Base-by-base conservation (phyloP, 2,329 filamentous ascomycete genomes). In the Fusarium torreyae region DNA sequence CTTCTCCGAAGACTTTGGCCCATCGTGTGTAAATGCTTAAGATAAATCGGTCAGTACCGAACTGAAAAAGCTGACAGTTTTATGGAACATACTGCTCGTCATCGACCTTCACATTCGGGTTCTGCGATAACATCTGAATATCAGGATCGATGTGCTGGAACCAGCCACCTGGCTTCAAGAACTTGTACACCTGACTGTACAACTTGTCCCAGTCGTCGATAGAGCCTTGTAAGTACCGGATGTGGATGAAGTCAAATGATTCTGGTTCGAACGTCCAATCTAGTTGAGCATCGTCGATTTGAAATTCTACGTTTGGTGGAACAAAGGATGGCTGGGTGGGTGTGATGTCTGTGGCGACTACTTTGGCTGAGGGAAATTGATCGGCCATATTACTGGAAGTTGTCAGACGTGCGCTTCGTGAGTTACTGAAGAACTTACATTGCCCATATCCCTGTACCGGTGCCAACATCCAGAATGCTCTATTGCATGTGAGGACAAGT, bases 241-340 rank as follows among this genome's bases (percentile, higher is more conserved):
- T 67, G 28, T 80, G 77, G 22, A 80, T 74, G 26, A 76, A 79
- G 49, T 80, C 78, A 24, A 76, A 73, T 0, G 74, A 69, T 2
- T 74, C 63, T 0, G 69, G 66, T 11, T 74, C 64, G 34, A 72
- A 75, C 0, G 86, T 80, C 88, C 88, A 89, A 1, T 75, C 71
- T 4, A 63, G 52, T 20, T 77, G 70, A 10, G 72, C 74, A 34
- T 82, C 78, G 14, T 82, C 80, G 17, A 82, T 76, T 17, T 80
- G 73, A 48, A 82, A 81, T 5, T 71, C 67, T 7, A 79, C 51
- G n/a, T 81, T 81, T 4, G 80, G 79, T 0, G 79, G 77, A 1
- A 75, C 65, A n/a, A 71, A 76, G 5, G 45, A 52, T 7, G 72
- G 71, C 0, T 74, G 72, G 1, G 62, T 71, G 2, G 71, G 69